Percentiles rank a stretch among this genome's conserved stretches.
These are phyloP conservation scores for Penicillium sp. DNA, from an alignment of 2,329 filamentous ascomycete species.

Conservation along the genomic window DNA sequence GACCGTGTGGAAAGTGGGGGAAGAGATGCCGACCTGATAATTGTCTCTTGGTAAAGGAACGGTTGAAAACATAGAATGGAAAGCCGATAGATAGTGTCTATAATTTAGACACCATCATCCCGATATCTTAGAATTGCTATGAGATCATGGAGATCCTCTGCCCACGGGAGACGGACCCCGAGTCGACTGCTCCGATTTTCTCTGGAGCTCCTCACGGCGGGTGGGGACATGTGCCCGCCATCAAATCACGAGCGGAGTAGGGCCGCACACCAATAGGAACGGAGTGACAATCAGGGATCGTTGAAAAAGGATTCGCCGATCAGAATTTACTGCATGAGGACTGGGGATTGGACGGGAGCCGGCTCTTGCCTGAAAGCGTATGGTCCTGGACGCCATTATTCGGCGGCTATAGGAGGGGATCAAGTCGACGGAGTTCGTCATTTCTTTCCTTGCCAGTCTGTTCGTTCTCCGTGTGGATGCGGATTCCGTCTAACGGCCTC, in stretches of 20 bases:
- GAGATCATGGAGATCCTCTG: background rate
- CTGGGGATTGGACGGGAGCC: background rate
- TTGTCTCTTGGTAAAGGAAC: background rate
- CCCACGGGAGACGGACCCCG: background rate
- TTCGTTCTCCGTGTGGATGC: background rate
- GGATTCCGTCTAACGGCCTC: background rate
- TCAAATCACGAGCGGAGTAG: background rate
- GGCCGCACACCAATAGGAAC: background rate
- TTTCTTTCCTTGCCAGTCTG: background rate
- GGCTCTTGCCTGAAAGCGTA: background rate
- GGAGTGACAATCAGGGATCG: background rate
- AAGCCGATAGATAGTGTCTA: background rate
- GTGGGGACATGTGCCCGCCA: background rate
- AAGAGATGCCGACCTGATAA: background rate
- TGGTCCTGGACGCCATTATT: background rate
- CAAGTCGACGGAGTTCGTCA: too few species aligned
- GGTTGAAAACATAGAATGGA: background rate
- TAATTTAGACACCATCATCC: background rate
- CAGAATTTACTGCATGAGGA: slow-evolving; percentile 3
- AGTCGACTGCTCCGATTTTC: background rate
- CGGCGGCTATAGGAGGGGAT: too few species aligned
- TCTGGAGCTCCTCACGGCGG: background rate
- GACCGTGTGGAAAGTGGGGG: slow-evolving; percentile 2
- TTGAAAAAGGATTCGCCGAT: slow-evolving; percentile 1
- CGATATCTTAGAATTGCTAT: background rate